Evolutionary conservation across 768 basidiomycete genomes (phyloP).

Genomic region (Pilatotrama ljubarskyi): DNA sequence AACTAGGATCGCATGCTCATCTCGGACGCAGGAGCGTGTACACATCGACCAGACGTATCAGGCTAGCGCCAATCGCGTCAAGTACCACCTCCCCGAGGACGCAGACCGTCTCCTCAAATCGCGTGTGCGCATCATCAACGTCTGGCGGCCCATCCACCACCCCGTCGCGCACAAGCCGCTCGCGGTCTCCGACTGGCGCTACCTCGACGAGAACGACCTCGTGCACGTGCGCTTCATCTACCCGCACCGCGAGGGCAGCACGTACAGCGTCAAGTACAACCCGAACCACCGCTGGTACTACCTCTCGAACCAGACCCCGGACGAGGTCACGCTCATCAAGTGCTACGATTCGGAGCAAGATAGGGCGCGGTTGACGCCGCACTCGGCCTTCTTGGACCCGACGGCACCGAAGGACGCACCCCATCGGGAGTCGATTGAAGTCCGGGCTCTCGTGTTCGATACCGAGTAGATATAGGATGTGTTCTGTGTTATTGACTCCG

Average conservation of each 20-base stretch:
- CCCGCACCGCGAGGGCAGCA: slow-evolving; percentile 35
- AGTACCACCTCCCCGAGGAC: slow-evolving; percentile 39
- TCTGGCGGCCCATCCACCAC: slow-evolving; percentile 45
- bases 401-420: slow-evolving; percentile 34
- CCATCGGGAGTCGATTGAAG: slow-evolving; percentile 40
- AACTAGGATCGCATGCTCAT: not conserved
- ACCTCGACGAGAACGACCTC: slow-evolving; percentile 39
- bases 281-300: slow-evolving; percentile 40
- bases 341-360: slow-evolving; percentile 40
- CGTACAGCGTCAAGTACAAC: slow-evolving; percentile 35
- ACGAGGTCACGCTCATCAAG: slow-evolving; percentile 42
- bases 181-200: slow-evolving; percentile 41
- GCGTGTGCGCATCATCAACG: slow-evolving; percentile 44
- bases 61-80: slow-evolving; percentile 37
- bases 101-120: slow-evolving; percentile 41
- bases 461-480: slow-evolving; percentile 21
- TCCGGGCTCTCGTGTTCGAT: slow-evolving; percentile 40
- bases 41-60: slow-evolving; percentile 46
- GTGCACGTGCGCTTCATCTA: slow-evolving; percentile 36
- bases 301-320: slow-evolving; percentile 37
- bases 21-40: slow-evolving; percentile 33
- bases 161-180: slow-evolving; percentile 40
- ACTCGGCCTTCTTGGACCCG: slow-evolving; percentile 37
- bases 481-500: not conserved
- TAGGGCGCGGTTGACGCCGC: slow-evolving; percentile 38